Percentiles rank a stretch among this genome's conserved stretches.
These are phyloP conservation scores for Onygenales sp. DNA, from an alignment of 2,329 filamentous ascomycete species.

Conservation along the genomic window DNA sequence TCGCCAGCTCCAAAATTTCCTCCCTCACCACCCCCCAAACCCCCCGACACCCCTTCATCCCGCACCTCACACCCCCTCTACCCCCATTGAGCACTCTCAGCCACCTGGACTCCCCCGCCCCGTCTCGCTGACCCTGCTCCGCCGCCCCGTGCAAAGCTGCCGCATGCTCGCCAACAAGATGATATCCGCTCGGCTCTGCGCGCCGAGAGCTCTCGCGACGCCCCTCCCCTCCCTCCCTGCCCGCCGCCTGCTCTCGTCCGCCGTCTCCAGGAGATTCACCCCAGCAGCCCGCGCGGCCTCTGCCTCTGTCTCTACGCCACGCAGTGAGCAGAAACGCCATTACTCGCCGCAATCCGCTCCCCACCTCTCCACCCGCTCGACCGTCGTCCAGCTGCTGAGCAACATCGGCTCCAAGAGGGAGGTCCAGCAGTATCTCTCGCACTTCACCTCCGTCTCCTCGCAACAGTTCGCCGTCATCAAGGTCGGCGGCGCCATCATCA, in stretches of 20 bases:
- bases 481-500: constrained; percentile 91
- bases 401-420: constrained; percentile 95
- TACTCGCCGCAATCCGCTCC: constrained; percentile 39
- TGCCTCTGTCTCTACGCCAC: constrained; percentile 19
- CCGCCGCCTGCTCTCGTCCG: constrained; percentile 13
- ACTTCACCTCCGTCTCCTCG: constrained; percentile 92
- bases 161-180: constrained; percentile 21
- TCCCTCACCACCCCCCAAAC: neutral
- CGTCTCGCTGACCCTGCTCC: neutral
- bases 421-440: constrained; percentile 92
- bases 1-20: neutral
- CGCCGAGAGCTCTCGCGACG: constrained; percentile 30
- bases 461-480: constrained; percentile 99
- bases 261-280: constrained; percentile 18
- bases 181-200: constrained; percentile 34
- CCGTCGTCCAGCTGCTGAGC: constrained; percentile 82
- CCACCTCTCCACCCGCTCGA: constrained; percentile 60
- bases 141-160: constrained; percentile 1
- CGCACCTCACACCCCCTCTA: neutral
- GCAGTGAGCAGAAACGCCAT: constrained; percentile 24
- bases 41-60: neutral
- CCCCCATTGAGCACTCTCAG: neutral
- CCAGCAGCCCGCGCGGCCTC: constrained; percentile 1
- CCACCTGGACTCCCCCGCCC: neutral
- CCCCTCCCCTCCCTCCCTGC: neutral